These are phyloP conservation scores for Rosa chinensis DNA, from an alignment of 306 rosid genomes.

Conservation along the genomic window DNA sequence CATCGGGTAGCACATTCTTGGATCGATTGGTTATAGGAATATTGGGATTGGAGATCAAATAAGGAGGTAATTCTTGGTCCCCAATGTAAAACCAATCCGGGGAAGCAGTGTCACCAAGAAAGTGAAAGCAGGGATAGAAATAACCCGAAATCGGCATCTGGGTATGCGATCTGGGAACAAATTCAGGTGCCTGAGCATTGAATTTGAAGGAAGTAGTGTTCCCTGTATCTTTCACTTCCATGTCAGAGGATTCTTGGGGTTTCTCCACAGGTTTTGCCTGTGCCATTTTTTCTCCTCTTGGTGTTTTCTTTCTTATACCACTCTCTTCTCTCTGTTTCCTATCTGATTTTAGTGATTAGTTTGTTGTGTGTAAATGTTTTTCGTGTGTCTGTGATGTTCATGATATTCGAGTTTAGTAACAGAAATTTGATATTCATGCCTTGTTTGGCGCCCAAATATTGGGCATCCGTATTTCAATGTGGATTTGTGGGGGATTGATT, in stretches of 20 bases:
- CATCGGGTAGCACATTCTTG: slow-evolving; percentile 53
- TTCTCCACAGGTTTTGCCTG: slow-evolving; percentile 50
- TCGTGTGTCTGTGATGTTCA: neutral
- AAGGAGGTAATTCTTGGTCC: slow-evolving; percentile 62
- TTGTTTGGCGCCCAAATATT: slow-evolving; percentile 51
- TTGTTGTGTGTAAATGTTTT: slow-evolving; percentile 12
- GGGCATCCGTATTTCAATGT: slow-evolving; percentile 31
- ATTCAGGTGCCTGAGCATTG: slow-evolving; percentile 93
- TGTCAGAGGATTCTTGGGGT: slow-evolving; percentile 30
- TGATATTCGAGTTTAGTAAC: slow-evolving; percentile 35
- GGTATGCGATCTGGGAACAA: slow-evolving; percentile 78
- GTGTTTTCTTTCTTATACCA: neutral
- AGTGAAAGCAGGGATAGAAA: slow-evolving; percentile 69
- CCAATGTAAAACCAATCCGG: slow-evolving; percentile 76
- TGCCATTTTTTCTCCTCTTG: slow-evolving; percentile 40
- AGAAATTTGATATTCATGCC: slow-evolving; percentile 41
- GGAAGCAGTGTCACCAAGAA: slow-evolving; percentile 59
- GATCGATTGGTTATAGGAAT: slow-evolving; percentile 46
- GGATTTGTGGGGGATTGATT: slow-evolving; percentile 18
- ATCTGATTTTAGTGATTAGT: slow-evolving; percentile 2
- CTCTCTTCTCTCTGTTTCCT: neutral
- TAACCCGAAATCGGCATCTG: slow-evolving; percentile 73
- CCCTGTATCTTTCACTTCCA: slow-evolving; percentile 33
- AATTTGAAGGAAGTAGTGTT: slow-evolving; percentile 53
- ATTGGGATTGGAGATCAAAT: slow-evolving; percentile 46